phyloP scores from a whole-genome alignment of 2,329 filamentous ascomycete species.

The Beauveria medogensis region DNA sequence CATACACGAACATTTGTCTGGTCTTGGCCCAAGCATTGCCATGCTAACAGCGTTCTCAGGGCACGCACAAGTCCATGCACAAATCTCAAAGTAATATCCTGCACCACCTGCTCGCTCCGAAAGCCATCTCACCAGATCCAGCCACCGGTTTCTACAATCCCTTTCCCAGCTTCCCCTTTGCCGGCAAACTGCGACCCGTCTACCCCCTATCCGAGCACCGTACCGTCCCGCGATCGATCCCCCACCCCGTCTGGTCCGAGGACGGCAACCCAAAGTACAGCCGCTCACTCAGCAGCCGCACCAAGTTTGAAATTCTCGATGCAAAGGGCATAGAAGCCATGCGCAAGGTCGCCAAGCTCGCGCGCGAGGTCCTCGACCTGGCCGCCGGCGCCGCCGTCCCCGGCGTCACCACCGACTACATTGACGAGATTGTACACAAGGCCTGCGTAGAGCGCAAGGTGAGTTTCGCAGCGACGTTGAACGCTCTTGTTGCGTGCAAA shows the following conservation, averaged over 20 bases:
- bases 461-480: conserved; percentile 27
- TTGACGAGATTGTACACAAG: conserved; percentile 91
- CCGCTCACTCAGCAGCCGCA: conserved; percentile 56
- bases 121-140: conserved; percentile 84
- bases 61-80: conserved; percentile 62
- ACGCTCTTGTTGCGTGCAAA: not conserved
- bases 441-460: conserved; percentile 90
- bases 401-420: conserved; percentile 92
- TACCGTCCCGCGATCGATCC: conserved; percentile 70
- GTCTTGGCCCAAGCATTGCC: not conserved
- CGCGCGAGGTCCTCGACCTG: conserved; percentile 86
- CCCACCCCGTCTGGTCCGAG: conserved; percentile 77
- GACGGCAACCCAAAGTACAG: conserved; percentile 66
- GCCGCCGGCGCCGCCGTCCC: conserved; percentile 75
- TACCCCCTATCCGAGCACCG: conserved; percentile 73
- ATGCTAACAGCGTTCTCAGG: conserved; percentile 37
- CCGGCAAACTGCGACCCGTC: conserved; percentile 74
- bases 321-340: conserved; percentile 77
- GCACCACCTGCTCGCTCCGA: conserved; percentile 66
- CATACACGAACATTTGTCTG: not conserved
- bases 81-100: conserved; percentile 72
- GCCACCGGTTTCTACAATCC: conserved; percentile 86
- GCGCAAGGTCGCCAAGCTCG: conserved; percentile 83
- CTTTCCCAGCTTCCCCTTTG: conserved; percentile 79
- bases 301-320: conserved; percentile 76